Base-by-base conservation (phyloP, 257 asterid genomes). In the Capsicum baccatum region DNA sequence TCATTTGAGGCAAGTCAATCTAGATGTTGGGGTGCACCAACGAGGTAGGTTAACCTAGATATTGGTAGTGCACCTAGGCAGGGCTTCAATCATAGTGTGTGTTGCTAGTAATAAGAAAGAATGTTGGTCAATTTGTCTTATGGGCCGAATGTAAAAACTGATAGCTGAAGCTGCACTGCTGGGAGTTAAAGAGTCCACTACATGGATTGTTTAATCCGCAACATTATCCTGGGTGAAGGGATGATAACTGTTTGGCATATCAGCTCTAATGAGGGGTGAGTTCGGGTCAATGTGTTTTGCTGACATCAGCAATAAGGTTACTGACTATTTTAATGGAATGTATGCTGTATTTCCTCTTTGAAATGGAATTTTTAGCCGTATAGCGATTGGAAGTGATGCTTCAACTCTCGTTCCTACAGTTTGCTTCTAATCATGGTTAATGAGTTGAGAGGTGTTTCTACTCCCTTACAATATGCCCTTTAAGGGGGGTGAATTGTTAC, bases 121-220 rank as follows among this genome's bases (percentile, higher is more conserved):
- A 37, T 54, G 15, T 15, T 76, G 81, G 81, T 14, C 63, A 21
- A 26, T 76, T 76, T 52, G 21, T 52, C 47, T 73, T 73, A 19
- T 76, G 81, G 62, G 64, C n/a, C 8, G 33, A 56, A 52, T 54
- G 42, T 54, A 54, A 54, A 2, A 78, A 26, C 82, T 33, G 48
- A 54, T 33, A 26, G 64, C 50, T 78, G 81, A 26, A 52, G 63
- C 63, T 52, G 62, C 50, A 52, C 26, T 9, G 15, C 62, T 76
- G 63, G 52, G 63, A 76, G 81, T 76, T 74, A 74, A 74, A 37
- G 48, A 52, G 48, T 26, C 80, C 63, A 76, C 63, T 76, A 26
- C 62, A 52, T 52, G 44, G 48, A 12, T 76, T 13, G 44, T 48
- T 73, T 50, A 63, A 9, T 73, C 80, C 17, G 13, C 80, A 19